Evolutionary conservation across 2,329 filamentous ascomycete species (phyloP).

Genomic region (Aspergillus sp.): DNA sequence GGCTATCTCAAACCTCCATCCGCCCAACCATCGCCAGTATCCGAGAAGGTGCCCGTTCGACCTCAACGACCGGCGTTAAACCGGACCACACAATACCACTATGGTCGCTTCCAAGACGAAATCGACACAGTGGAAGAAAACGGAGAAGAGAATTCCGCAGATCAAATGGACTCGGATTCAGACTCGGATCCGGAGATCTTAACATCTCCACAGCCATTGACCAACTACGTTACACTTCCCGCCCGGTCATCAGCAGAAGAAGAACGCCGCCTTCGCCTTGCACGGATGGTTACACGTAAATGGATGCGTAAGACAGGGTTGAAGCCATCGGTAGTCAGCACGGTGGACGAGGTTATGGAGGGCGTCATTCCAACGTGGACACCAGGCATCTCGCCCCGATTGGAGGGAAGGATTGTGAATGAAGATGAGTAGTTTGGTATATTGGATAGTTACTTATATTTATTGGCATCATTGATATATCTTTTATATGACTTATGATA

Average conservation of each 20-base stretch:
- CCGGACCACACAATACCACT: slow-evolving; percentile 23
- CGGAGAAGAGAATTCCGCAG: slow-evolving; percentile 29
- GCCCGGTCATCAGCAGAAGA: slow-evolving; percentile 42
- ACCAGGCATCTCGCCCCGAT: slow-evolving; percentile 67
- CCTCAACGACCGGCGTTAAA: slow-evolving; percentile 14
- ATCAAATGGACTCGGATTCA: slow-evolving; percentile 39
- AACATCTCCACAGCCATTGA: slow-evolving; percentile 25
- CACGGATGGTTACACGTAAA: slow-evolving; percentile 64
- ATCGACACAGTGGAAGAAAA: slow-evolving; percentile 6
- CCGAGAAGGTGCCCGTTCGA: slow-evolving; percentile 18
- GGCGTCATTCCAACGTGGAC: slow-evolving; percentile 69
- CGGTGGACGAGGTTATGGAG: slow-evolving; percentile 51
- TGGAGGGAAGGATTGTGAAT: slow-evolving; percentile 68
- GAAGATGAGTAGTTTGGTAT: slow-evolving; percentile 6
- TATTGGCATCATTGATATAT: background rate
- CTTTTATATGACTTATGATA: background rate
- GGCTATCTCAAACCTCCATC: slow-evolving; percentile 46
- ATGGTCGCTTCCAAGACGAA: slow-evolving; percentile 24
- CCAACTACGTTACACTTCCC: slow-evolving; percentile 35
- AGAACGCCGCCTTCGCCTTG: slow-evolving; percentile 56
- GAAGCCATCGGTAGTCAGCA: slow-evolving; percentile 42
- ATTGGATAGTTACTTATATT: background rate
- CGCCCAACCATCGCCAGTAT: slow-evolving; percentile 20
- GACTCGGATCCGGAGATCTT: slow-evolving; percentile 37
- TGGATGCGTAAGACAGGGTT: slow-evolving; percentile 69